These are phyloP conservation scores for Amyloporia xantha DNA, from an alignment of 768 basidiomycete genomes.

Conservation along the genomic window DNA sequence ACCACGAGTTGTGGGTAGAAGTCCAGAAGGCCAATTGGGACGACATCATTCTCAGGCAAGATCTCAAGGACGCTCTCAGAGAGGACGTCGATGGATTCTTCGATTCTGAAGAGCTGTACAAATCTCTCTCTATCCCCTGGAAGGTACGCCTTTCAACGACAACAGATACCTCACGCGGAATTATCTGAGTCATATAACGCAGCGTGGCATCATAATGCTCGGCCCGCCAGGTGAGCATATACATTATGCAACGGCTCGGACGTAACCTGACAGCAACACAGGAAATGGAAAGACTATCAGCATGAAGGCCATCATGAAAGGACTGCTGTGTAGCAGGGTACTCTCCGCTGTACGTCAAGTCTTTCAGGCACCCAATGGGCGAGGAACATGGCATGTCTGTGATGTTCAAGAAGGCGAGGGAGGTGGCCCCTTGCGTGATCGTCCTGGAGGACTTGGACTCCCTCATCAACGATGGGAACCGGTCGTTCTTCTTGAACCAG, in stretches of 20 bases:
- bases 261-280: conserved; percentile 19
- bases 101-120: conserved; percentile 62
- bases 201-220: conserved; percentile 79
- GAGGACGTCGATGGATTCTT: conserved; percentile 81
- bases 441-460: conserved; percentile 69
- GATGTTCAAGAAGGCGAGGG: conserved; percentile 73
- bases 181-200: background rate
- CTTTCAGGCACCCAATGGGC: conserved; percentile 61
- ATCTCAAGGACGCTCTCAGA: conserved; percentile 59
- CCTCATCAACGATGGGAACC: conserved; percentile 68
- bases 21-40: conserved; percentile 56
- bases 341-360: conserved; percentile 73
- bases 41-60: conserved; percentile 64
- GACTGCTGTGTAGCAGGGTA: conserved; percentile 54
- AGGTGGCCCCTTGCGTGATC: conserved; percentile 58
- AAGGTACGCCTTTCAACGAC: conserved; percentile 57
- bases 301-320: conserved; percentile 78
- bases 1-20: conserved; percentile 48
- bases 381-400: conserved; percentile 61
- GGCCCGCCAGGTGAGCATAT: conserved; percentile 57
- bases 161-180: too few species aligned
- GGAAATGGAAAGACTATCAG: conserved; percentile 85
- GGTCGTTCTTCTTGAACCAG: conserved; percentile 86
- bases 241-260: too few species aligned
- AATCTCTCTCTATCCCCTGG: conserved; percentile 74